Evolutionary conservation across 2,329 filamentous ascomycete species (phyloP), one percentile per base, ranked within the genome.

Genomic region (Dactylellina drechsleri): DNA sequence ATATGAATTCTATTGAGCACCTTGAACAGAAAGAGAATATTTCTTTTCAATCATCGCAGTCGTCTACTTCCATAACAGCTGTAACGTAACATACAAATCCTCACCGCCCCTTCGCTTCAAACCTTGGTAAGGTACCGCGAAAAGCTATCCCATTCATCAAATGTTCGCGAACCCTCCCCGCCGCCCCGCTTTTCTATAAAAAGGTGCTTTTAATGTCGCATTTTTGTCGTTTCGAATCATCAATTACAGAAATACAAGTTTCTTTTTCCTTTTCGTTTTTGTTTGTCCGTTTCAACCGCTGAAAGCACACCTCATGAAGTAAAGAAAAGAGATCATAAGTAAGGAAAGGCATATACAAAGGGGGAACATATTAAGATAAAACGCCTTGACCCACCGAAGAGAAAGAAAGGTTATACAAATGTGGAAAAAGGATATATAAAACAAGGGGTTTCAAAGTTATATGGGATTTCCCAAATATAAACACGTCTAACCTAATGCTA

Each of bases 401-500:
- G 18, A 53, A 59, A 43, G 58, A 75, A 66, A 75, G 18, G 20
- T 62, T 67, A 18, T 75, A 75, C 59, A 62, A 50, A 54, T 5
- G 41, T 18, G 13, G 23, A 47, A 54, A 40, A 56, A 31, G 54
- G 10, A 36, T 36, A 8, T 36, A 36, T 36, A 5, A 36, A 36
- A 36, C 2, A 10, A 36, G 31, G 31, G 31, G 31, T 36, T 36
- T 36, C 10, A 36, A 36, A 36, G 43, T 15, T 71, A 23, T 71
- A 71, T 64, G 54, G 43, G 28, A 28, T 53, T 45, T 58, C 56
- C 45, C 43, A 52, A 16, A 59, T n/a, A 18, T 31, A 26, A 66
- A 67, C 64, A 45, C 43, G 64, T 45, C 26, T 71, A 59, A 71
- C 66, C 66, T 52, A 65, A 71, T 71, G 66, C 53, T 59, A 71